Base-by-base conservation (phyloP, 352 stramenopile genomes). In the Elongisporangium prolatum region DNA sequence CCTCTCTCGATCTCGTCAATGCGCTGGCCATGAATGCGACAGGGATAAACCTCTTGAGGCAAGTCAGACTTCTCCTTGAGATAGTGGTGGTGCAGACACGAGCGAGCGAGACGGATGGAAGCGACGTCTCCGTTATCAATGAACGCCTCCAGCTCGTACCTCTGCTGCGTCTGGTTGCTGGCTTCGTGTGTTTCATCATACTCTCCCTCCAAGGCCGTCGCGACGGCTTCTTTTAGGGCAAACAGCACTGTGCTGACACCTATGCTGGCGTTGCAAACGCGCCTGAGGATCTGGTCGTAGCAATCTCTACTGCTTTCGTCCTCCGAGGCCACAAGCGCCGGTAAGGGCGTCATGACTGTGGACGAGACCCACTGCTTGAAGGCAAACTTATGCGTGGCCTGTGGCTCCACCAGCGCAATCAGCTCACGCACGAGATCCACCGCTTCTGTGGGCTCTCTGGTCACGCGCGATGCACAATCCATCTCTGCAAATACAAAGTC, bases 401-500 rank as follows among this genome's bases (percentile, higher is more conserved):
- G 54, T 10, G 54, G 54, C 28, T 81, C 68, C 10, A 80, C 21
- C 2, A 54, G 70, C 14, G 18, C 25, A 20, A 78, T 48, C 21
- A 90, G 53, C 37, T 84, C 74, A 5, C 52, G 59, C 4, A 71
- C 51, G 21, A 92, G 56, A 0, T 82, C 74, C 0, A 52, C 62
- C 0, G 63, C 1, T 1, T 51, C 54, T 28, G 65, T 79, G 40
- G 24, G 22, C 11, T 77, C 65, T 64, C 13, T 18, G 54, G 14
- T 28, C 21, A 16, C 5, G 55, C 52, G 37, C 54, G 50, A 28
- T 9, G 61, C 65, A 51, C 73, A 83, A 25, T 54, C 21, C 18
- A 92, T 25, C 22, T 81, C 69, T 0, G 77, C 69, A 56, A 90
- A 88, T n/a, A 74, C 65, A 57, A 92, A 89, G 61, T 90, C 83